Percentiles rank a stretch among this genome's conserved stretches.
phyloP scores from a whole-genome alignment of 2,329 filamentous ascomycete species.

The Aspergillus oerlinghausenensis region DNA sequence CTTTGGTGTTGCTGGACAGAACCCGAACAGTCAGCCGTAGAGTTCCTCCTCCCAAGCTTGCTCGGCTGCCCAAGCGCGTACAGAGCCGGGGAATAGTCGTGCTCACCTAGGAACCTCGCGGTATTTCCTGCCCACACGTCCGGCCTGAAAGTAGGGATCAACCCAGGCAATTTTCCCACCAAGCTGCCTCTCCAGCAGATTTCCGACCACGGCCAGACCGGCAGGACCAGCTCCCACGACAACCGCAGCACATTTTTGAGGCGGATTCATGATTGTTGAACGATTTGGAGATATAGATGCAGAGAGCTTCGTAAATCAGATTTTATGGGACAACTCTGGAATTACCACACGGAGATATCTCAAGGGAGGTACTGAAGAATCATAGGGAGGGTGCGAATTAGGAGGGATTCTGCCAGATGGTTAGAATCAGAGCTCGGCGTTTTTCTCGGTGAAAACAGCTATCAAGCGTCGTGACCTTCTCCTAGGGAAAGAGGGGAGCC shows the following conservation, averaged over 20 bases:
- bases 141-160: constrained; percentile 53
- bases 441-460: constrained; percentile 14
- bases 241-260: constrained; percentile 47
- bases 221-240: constrained; percentile 58
- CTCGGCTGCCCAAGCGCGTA: not conserved
- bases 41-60: constrained; percentile 6
- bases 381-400: not conserved
- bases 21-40: constrained; percentile 10
- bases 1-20: constrained; percentile 55
- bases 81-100: constrained; percentile 2
- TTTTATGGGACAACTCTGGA: not conserved
- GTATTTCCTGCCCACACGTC: constrained; percentile 51
- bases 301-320: not conserved
- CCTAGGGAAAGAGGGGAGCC: constrained; percentile 1
- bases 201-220: constrained; percentile 58
- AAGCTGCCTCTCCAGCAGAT: constrained; percentile 53
- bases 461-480: constrained; percentile 5
- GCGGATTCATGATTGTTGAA: constrained; percentile 18
- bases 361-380: not conserved
- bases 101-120: constrained; percentile 55
- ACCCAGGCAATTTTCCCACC: constrained; percentile 54
- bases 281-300: not conserved
- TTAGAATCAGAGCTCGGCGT: constrained; percentile 9
- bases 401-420: constrained; percentile 12
- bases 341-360: not conserved